phyloP scores from a whole-genome alignment of 768 basidiomycete genomes.

The Panaeolus cyanescens region DNA sequence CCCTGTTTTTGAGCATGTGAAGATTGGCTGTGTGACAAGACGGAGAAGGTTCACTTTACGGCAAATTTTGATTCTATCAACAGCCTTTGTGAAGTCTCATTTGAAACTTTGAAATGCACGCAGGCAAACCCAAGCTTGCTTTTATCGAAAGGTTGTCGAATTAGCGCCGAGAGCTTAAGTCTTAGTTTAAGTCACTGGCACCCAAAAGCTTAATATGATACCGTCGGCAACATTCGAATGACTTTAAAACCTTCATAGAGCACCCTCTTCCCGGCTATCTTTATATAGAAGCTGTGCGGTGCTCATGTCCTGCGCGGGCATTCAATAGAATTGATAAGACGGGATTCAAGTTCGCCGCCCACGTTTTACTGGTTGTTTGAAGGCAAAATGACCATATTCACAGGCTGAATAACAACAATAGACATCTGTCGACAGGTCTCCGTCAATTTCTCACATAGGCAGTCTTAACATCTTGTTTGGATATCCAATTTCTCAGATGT shows the following conservation, averaged over 20 bases:
- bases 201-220: not conserved
- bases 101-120: not conserved
- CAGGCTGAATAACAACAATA: not conserved
- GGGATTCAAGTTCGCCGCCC: not conserved
- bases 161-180: not conserved
- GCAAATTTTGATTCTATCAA: constrained; percentile 1
- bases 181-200: not conserved
- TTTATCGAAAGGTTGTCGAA: not conserved
- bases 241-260: not conserved
- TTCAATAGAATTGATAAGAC: not conserved
- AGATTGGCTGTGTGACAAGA: not conserved
- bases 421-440: not conserved
- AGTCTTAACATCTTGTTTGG: not conserved
- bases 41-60: not conserved
- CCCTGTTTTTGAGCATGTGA: not conserved
- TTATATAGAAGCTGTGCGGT: not conserved
- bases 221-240: not conserved
- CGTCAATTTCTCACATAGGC: not conserved
- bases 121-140: not conserved
- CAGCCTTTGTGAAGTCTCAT: not conserved
- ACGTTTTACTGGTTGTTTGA: not conserved
- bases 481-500: not conserved
- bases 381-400: not conserved
- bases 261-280: not conserved
- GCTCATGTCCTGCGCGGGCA: not conserved